phyloP scores from a whole-genome alignment of 2,329 filamentous ascomycete genomes.

The Botrytis fragariae region DNA sequence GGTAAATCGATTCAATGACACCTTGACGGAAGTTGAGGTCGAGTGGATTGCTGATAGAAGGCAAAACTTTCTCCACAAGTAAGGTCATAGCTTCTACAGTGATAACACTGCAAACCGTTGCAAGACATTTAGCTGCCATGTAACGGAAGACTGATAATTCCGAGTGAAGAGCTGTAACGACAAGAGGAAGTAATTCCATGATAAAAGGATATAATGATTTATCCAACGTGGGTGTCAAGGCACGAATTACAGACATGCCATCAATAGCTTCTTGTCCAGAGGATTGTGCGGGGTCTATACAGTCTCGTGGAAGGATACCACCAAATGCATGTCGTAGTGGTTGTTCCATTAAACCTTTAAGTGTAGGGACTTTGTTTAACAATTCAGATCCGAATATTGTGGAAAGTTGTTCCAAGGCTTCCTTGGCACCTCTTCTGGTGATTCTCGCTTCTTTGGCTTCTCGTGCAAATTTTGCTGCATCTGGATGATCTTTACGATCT shows the following conservation, averaged over 20 bases:
- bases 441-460: constrained; percentile 88
- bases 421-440: constrained; percentile 88
- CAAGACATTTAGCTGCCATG: constrained; percentile 94
- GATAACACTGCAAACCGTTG: constrained; percentile 95
- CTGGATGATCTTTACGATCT: constrained; percentile 86
- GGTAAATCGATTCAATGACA: constrained; percentile 92
- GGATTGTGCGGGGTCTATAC: constrained; percentile 68
- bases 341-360: constrained; percentile 76
- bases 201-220: constrained; percentile 73
- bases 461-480: constrained; percentile 83
- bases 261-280: constrained; percentile 93
- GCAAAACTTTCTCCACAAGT: constrained; percentile 87
- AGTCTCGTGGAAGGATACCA: constrained; percentile 67
- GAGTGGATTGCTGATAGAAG: constrained; percentile 84
- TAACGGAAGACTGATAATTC: constrained; percentile 90
- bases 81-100: constrained; percentile 94
- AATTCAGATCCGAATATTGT: constrained; percentile 73
- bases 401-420: constrained; percentile 85
- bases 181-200: constrained; percentile 76
- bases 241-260: constrained; percentile 86
- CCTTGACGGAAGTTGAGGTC: constrained; percentile 90
- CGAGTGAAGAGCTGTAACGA: constrained; percentile 85
- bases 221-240: constrained; percentile 87
- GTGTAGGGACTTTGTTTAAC: constrained; percentile 79
- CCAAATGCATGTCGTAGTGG: constrained; percentile 75